phyloP scores from a whole-genome alignment of 2,329 filamentous ascomycete genomes.

The Colletotrichum cereale region DNA sequence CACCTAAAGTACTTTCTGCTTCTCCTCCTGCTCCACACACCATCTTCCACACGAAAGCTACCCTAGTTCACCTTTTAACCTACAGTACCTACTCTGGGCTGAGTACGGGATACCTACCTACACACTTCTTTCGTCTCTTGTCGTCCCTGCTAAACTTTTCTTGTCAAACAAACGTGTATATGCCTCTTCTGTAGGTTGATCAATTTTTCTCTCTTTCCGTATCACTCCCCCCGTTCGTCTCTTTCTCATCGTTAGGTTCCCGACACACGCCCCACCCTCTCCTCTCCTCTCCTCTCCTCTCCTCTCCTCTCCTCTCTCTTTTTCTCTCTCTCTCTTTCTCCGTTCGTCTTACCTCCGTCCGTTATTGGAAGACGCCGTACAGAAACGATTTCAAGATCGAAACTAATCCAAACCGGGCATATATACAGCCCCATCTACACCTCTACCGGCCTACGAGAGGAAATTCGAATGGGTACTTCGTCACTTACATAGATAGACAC shows the following conservation, averaged over 20 bases:
- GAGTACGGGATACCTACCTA: not conserved
- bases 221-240: not conserved
- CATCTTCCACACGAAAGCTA: not conserved
- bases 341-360: not conserved
- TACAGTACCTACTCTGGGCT: not conserved
- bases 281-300: no score
- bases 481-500: conserved; percentile 36
- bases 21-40: conserved; percentile 7
- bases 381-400: conserved; percentile 16
- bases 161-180: not conserved
- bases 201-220: not conserved
- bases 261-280: not conserved
- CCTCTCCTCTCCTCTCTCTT: not conserved
- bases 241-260: not conserved
- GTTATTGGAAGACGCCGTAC: conserved; percentile 22
- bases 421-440: not conserved
- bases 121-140: conserved; percentile 3
- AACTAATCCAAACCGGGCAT: not conserved
- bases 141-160: not conserved
- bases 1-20: not conserved
- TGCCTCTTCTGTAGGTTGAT: not conserved
- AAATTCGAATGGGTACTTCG: not conserved
- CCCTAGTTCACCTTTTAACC: no score
- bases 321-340: not conserved
- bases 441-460: not conserved